Evolutionary conservation across 1,284 basidiomycete species (phyloP).

Genomic region (Apiotrichum gamsii): DNA sequence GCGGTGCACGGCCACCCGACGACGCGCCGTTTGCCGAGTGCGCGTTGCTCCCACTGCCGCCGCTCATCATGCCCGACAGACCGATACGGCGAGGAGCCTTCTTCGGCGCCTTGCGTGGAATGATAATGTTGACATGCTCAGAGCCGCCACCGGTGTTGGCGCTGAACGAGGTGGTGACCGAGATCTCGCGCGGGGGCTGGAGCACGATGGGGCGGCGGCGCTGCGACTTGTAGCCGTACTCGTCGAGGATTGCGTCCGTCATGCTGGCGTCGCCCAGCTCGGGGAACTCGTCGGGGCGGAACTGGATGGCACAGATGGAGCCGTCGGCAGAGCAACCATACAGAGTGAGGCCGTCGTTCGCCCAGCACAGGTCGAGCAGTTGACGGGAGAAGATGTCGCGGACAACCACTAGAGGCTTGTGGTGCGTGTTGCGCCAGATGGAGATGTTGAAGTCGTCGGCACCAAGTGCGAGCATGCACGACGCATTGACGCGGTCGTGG

Average conservation of each 20-base stretch:
- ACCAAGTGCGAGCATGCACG: slow-evolving; percentile 70
- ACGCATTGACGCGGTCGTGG: slow-evolving; percentile 30
- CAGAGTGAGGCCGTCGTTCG: slow-evolving; percentile 80
- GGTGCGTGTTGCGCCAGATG: slow-evolving; percentile 87
- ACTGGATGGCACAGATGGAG: slow-evolving; percentile 79
- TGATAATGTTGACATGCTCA: slow-evolving; percentile 20
- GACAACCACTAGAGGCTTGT: slow-evolving; percentile 82
- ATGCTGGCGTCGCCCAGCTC: slow-evolving; percentile 69
- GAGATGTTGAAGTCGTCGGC: slow-evolving; percentile 75
- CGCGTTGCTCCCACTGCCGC: background rate
- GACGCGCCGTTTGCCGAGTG: background rate
- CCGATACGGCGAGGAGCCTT: slow-evolving; percentile 11
- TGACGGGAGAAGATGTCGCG: slow-evolving; percentile 91
- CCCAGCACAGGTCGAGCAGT: slow-evolving; percentile 95
- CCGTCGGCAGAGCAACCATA: slow-evolving; percentile 96
- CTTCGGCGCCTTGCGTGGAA: slow-evolving; percentile 17
- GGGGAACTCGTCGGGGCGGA: slow-evolving; percentile 72
- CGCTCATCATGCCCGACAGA: slow-evolving; percentile 11
- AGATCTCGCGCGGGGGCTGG: slow-evolving; percentile 9
- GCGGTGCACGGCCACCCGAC: background rate
- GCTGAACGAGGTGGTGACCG: slow-evolving; percentile 20
- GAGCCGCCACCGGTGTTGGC: slow-evolving; percentile 2
- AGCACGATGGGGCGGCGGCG: slow-evolving; percentile 11
- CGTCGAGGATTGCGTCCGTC: slow-evolving; percentile 68
- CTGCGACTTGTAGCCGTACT: slow-evolving; percentile 60